phyloP scores from a whole-genome alignment of 2,329 filamentous ascomycete genomes.

The Triangularia setosa region DNA sequence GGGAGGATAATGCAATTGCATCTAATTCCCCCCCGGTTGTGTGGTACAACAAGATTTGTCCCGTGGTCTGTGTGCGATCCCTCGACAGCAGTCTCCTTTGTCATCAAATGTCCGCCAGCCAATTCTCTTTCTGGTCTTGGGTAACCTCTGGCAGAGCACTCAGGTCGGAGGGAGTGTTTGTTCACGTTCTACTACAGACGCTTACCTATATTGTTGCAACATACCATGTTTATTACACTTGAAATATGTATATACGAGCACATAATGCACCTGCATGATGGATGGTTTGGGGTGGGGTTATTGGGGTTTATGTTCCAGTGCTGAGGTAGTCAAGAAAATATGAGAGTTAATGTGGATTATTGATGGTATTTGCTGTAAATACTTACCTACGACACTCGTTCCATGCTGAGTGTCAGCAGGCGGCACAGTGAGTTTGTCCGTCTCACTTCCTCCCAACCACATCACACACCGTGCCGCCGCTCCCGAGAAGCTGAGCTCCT shows the following conservation, averaged over 20 bases:
- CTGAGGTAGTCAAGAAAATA: too few relatives aligned
- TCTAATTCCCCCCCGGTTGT: not conserved
- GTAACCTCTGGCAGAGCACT: not conserved
- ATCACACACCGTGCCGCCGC: not conserved
- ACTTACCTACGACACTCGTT: too few relatives aligned
- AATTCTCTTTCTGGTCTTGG: not conserved
- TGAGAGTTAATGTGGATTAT: too few relatives aligned
- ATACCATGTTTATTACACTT: not conserved
- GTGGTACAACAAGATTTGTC: not conserved
- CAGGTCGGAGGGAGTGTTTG: not conserved
- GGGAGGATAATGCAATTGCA: not conserved
- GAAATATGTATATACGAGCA: not conserved
- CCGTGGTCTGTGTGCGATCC: not conserved
- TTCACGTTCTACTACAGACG: too few relatives aligned
- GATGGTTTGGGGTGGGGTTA: not conserved
- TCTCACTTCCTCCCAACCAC: not conserved
- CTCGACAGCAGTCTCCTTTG: not conserved
- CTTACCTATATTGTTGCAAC: too few relatives aligned
- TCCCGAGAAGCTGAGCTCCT: not conserved
- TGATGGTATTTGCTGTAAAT: too few relatives aligned
- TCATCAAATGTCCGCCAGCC: not conserved
- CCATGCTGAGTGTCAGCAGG: not conserved
- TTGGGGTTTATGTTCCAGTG: too few relatives aligned
- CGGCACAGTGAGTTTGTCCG: not conserved
- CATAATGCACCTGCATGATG: not conserved